phyloP scores from a whole-genome alignment of 352 stramenopile genomes.

The Phytophthora fragariaefolia region DNA sequence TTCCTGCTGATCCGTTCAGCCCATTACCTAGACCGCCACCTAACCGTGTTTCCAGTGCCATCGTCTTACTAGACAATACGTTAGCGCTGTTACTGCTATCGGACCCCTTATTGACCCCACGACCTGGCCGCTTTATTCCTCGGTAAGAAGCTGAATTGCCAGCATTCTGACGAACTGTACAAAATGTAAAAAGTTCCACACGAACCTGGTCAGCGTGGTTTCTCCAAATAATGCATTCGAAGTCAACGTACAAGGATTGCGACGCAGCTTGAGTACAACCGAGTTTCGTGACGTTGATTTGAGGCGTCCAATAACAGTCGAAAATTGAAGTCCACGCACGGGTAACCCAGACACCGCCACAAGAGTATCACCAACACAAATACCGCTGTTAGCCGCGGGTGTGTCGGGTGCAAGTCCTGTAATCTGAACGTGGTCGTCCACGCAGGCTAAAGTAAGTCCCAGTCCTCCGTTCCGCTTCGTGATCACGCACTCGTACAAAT shows the following conservation, averaged over 20 bases:
- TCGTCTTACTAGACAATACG: conserved; percentile 72
- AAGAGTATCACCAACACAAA: conserved; percentile 81
- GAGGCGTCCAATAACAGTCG: conserved; percentile 78
- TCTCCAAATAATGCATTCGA: neutral
- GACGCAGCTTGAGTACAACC: conserved; percentile 78
- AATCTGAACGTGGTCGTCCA: conserved; percentile 88
- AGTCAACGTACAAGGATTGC: conserved; percentile 78
- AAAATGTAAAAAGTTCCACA: conserved; percentile 10
- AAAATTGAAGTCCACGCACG: conserved; percentile 82
- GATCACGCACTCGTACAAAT: conserved; percentile 88
- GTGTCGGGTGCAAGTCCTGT: conserved; percentile 76
- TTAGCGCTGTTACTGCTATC: conserved; percentile 80
- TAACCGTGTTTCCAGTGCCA: conserved; percentile 76
- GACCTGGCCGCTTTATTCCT: conserved; percentile 63
- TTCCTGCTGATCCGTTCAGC: conserved; percentile 30
- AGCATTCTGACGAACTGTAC: conserved; percentile 70
- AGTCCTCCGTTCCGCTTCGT: conserved; percentile 81
- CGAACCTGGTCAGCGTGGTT: conserved; percentile 14
- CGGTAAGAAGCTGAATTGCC: conserved; percentile 58
- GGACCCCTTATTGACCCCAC: conserved; percentile 52
- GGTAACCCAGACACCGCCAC: conserved; percentile 76
- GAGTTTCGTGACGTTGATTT: conserved; percentile 84
- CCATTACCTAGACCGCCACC: conserved; percentile 47
- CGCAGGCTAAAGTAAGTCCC: conserved; percentile 76
- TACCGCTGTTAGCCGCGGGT: conserved; percentile 71